Conservation (phyloP, 2,329 filamentous ascomycete species). For the Pezicula radicicola region DNA sequence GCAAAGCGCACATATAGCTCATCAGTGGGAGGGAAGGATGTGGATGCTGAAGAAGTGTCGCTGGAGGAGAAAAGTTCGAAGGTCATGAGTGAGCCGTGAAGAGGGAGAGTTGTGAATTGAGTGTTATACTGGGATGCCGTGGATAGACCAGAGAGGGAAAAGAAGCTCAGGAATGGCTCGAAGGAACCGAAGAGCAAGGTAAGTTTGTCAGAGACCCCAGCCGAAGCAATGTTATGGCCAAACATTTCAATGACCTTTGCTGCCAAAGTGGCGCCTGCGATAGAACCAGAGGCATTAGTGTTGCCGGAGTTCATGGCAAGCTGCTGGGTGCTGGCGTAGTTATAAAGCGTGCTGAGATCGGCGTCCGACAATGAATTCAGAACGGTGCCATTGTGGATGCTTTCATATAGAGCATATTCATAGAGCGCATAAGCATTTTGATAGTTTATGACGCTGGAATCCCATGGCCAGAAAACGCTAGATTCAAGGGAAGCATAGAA, state of each 20-base stretch:
- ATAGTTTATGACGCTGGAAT: conserved; percentile 17
- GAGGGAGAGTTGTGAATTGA: conserved; percentile 51
- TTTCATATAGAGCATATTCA: conserved; percentile 55
- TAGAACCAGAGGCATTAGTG: conserved; percentile 45
- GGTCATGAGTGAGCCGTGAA: conserved; percentile 71
- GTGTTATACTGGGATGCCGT: conserved; percentile 34
- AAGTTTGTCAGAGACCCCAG: conserved; percentile 42
- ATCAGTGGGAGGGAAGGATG: conserved; percentile 12
- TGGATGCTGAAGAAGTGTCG: conserved; percentile 12
- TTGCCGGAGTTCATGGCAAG: conserved; percentile 57
- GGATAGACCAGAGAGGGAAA: conserved; percentile 43
- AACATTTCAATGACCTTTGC: conserved; percentile 41
- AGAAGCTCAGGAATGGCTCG: conserved; percentile 54
- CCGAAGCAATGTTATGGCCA: conserved; percentile 35
- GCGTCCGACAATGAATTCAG: conserved; percentile 35
- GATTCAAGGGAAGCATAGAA: conserved; percentile 21
- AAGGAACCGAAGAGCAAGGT: conserved; percentile 51
- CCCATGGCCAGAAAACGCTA: conserved; percentile 15
- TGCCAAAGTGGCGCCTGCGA: conserved; percentile 52
- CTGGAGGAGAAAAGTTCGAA: conserved; percentile 62
- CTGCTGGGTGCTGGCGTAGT: conserved; percentile 67
- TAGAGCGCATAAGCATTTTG: conserved; percentile 53
- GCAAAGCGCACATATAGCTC: conserved; percentile 53
- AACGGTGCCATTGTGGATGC: conserved; percentile 46
- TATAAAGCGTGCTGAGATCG: conserved; percentile 49